Percentiles rank a stretch among this genome's conserved stretches.
phyloP scores from a whole-genome alignment of 2,329 filamentous ascomycete species.

The Bipolaris sorokiniana region DNA sequence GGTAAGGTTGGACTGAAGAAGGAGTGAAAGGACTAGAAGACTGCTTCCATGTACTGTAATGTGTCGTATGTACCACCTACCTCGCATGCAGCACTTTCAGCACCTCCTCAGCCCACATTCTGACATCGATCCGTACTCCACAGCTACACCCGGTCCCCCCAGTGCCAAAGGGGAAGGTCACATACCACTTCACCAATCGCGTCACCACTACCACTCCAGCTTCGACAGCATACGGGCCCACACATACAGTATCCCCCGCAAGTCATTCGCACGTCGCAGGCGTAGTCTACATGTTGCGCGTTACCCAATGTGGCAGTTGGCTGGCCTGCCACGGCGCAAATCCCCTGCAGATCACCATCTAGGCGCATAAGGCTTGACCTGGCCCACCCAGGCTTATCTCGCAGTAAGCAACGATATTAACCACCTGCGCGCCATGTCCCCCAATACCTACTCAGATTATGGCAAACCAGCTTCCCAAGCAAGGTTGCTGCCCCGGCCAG shows the following conservation, averaged over 20 bases:
- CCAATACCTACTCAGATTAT: constrained; percentile 19
- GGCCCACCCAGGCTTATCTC: constrained; percentile 21
- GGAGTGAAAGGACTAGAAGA: constrained; percentile 16
- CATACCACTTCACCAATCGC: constrained; percentile 2
- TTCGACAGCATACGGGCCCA: not conserved
- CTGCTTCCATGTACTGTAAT: too few relatives aligned
- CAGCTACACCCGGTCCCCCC: constrained; percentile 1
- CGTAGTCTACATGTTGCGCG: constrained; percentile 4
- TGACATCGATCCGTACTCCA: not conserved
- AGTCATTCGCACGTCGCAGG: not conserved
- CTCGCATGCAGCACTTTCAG: not conserved
- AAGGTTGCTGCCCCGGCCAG: constrained; percentile 28
- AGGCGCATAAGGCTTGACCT: constrained; percentile 15
- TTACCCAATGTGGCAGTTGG: constrained; percentile 22
- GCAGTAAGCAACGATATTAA: constrained; percentile 33
- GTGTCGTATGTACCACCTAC: not conserved
- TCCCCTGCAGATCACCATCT: constrained; percentile 22
- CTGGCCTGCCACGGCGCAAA: constrained; percentile 6
- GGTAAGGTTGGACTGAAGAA: constrained; percentile 38
- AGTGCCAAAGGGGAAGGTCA: constrained; percentile 13
- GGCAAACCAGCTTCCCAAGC: constrained; percentile 30
- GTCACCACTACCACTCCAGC: not conserved
- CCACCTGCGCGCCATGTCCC: not conserved
- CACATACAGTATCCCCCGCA: not conserved
- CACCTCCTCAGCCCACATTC: too few relatives aligned